These are phyloP conservation scores for Rubia occidens DNA, from an alignment of 305 asterid genomes.

Conservation along the genomic window DNA sequence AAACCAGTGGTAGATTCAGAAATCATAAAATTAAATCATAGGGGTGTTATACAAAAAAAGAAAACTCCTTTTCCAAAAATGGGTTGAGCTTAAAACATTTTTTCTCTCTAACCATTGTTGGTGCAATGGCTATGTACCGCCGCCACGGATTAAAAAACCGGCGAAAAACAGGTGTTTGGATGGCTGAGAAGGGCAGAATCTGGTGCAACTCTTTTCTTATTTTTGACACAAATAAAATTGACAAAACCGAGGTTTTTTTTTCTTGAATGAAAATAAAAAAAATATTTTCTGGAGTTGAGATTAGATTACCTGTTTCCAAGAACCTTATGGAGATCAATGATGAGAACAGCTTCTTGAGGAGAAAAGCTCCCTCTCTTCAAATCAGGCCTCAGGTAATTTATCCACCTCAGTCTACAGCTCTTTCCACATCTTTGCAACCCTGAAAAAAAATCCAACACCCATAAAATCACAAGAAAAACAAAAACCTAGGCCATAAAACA, in stretches of 20 bases:
- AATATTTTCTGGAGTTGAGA: neutral
- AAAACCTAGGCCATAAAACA: neutral
- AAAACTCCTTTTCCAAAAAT: neutral
- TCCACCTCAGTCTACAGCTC: slow-evolving; percentile 89
- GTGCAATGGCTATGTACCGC: neutral
- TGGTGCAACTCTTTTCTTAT: no score
- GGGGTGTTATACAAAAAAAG: neutral
- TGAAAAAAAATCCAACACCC: slow-evolving; percentile 4
- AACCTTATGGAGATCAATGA: slow-evolving; percentile 53
- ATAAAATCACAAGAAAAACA: neutral
- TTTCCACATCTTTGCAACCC: slow-evolving; percentile 87
- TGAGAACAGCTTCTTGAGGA: slow-evolving; percentile 51
- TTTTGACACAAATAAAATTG: neutral
- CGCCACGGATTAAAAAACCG: no score
- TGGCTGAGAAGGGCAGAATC: no score
- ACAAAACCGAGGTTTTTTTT: no score
- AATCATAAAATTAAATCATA: no score
- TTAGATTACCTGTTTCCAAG: slow-evolving; percentile 55
- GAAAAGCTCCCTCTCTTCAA: slow-evolving; percentile 65
- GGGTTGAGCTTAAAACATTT: neutral
- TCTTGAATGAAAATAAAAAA: no score
- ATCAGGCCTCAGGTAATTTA: slow-evolving; percentile 81
- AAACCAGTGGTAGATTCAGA: neutral
- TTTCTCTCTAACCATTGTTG: neutral
- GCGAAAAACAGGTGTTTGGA: no score